phyloP scores from a whole-genome alignment of 2,329 filamentous ascomycete genomes.

The Phyllosticta citriasiana region DNA sequence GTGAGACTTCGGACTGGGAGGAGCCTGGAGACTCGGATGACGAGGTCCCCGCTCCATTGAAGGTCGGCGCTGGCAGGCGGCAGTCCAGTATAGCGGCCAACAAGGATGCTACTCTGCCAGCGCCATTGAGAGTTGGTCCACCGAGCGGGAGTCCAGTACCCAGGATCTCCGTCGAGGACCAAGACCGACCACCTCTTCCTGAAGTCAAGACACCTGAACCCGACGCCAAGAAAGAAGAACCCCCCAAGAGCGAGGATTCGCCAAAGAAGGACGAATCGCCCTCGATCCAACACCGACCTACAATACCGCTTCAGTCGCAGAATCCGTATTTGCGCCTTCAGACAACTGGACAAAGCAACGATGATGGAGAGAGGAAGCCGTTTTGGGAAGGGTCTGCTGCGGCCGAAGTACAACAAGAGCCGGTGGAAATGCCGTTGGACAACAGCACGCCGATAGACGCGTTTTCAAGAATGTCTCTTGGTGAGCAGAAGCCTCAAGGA shows the following conservation, averaged over 20 bases:
- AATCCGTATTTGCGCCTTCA: slow-evolving; percentile 36
- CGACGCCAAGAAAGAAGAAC: slow-evolving; percentile 3
- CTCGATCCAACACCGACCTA: neutral
- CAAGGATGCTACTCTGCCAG: slow-evolving; percentile 16
- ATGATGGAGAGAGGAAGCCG: slow-evolving; percentile 27
- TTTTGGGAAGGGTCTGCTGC: slow-evolving; percentile 27
- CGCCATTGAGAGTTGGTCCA: slow-evolving; percentile 23
- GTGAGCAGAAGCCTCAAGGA: slow-evolving; percentile 11
- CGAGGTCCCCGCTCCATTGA: slow-evolving; percentile 26
- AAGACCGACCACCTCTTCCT: neutral
- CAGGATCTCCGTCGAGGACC: neutral
- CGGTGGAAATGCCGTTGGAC: slow-evolving; percentile 32
- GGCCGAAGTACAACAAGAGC: slow-evolving; percentile 18
- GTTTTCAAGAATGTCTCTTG: slow-evolving; percentile 27
- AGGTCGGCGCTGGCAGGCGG: slow-evolving; percentile 24
- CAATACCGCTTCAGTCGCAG: slow-evolving; percentile 26
- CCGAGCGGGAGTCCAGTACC: slow-evolving; percentile 17
- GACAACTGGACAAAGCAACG: slow-evolving; percentile 24
- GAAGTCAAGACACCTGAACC: neutral
- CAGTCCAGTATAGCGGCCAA: slow-evolving; percentile 11
- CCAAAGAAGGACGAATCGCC: neutral
- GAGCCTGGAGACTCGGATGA: slow-evolving; percentile 25
- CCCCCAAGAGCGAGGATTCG: neutral
- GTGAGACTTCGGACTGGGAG: slow-evolving; percentile 22
- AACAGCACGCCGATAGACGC: slow-evolving; percentile 32